Base-by-base conservation (phyloP, 116 monocot species). In the Zostera marina region DNA sequence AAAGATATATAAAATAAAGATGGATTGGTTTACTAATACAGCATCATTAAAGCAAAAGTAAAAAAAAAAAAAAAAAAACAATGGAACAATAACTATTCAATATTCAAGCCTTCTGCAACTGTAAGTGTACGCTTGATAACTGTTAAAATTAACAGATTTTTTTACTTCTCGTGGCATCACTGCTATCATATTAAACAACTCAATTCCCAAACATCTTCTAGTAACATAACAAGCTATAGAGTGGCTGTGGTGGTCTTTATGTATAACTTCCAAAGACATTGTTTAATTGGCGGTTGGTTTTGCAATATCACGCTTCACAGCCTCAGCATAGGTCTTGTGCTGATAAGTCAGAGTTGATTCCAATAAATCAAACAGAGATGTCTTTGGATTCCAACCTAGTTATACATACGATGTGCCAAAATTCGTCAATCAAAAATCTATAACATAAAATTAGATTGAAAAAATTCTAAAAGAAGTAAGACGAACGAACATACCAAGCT, bases 271-370 rank as follows among this genome's bases (percentile, higher is more conserved):
- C 4, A 22, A 9, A 2, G 21, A 22, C n/a, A 75, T 76, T 79
- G 84, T 64, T 74, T 72, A 9, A 82, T 53, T 20, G 17, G 77
- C 58, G 52, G 57, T 48, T 8, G 84, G 78, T 43, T 84, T 78
- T 23, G 88, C 52, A 42, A 72, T 75, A 1, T 65, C 47, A 70
- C 46, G 75, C 73, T 81, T 93, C 60, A 93, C 68, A 25, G 88
- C 84, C 67, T 87, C 93, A 22, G 88, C 76, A 59, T 93, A 93
- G 19, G 93, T 93, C n/a, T n/a, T n/a, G n/a, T n/a, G n/a, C n/a
- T n/a, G n/a, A n/a, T n/a, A n/a, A n/a, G n/a, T n/a, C n/a, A 93
- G 71, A 1, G 93, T 88, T 45, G 93, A 81, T 51, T 93, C 84
- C 69, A 93, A 63, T 68, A 93, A 66, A 61, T 93, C 93, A 68